A percentile compares a stretch with the other conserved stretches of the same genome.
phyloP scores from a whole-genome alignment of 1,284 basidiomycete genomes.

The Agroathelia rolfsii region DNA sequence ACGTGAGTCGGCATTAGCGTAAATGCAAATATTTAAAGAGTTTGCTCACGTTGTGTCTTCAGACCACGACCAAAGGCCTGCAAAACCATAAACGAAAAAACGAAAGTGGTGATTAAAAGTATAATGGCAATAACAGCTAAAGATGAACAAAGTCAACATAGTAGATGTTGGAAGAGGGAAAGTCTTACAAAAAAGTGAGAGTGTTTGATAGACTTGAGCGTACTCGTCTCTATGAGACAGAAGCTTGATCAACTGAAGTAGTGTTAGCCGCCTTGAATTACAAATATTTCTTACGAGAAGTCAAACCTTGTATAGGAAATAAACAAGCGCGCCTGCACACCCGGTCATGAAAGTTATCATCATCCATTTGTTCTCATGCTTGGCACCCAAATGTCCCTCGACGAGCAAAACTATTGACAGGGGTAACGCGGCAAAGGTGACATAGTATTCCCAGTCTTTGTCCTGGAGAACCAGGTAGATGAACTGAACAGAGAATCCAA shows the following conservation, averaged over 20 bases:
- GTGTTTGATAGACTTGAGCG: conserved; percentile 51
- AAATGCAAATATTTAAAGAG: conserved; percentile 2
- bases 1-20: conserved; percentile 9
- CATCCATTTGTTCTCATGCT: conserved; percentile 78
- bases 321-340: conserved; percentile 72
- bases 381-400: conserved; percentile 79
- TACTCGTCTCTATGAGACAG: too few species aligned
- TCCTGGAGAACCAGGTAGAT: conserved; percentile 71
- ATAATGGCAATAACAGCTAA: conserved; percentile 71
- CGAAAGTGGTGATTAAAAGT: conserved; percentile 62
- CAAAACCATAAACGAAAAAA: conserved; percentile 61
- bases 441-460: conserved; percentile 74
- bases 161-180: conserved; percentile 4
- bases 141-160: conserved; percentile 6
- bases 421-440: conserved; percentile 81
- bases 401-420: conserved; percentile 73
- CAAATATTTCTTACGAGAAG: conserved; percentile 12
- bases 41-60: conserved; percentile 66
- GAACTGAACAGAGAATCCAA: conserved; percentile 82
- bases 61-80: conserved; percentile 74
- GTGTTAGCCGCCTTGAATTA: neutral
- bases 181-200: conserved; percentile 58
- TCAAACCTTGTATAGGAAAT: conserved; percentile 87
- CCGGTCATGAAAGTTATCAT: conserved; percentile 84
- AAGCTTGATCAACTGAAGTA: conserved; percentile 13